Evolutionary conservation across 2,329 filamentous ascomycete species (phyloP), one percentile per base, ranked within the genome.

Genomic region (Botryosphaeria dothidea): DNA sequence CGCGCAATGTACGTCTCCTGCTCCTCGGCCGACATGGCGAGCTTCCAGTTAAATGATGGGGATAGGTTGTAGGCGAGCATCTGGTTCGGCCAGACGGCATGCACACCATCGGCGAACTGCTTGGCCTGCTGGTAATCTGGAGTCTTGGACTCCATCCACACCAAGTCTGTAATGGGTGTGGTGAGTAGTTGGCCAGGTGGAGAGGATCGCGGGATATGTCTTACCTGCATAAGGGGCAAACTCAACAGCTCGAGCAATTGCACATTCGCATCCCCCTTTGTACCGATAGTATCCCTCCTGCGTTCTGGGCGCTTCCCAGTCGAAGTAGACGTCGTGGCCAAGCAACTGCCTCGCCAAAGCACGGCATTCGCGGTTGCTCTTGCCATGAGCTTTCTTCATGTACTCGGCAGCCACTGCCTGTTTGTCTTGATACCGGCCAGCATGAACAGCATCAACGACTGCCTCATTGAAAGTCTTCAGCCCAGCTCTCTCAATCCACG

Each of bases 91-190:
- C 90, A 97, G 7, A 93, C 92, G 64, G 92, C 91, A 79, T 98
- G 95, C 41, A 99, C 94, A 51, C 95, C 94, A 48, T 91, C 85
- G 27, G 94, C 93, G 72, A 99, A 99, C 75, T 97, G 91, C 82
- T 92, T 87, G 21, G 94, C 95, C 82, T 98, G 94, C 56, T 85
- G 84, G 78, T 85, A 97, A 78, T 98, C 94, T 49, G 94, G 94
- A 69, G 97, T 84, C 82, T 97, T 97, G 82, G 90, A 94, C 86
- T 99, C 95, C 95, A 99, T 99, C 95, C 95, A 99, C 79, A 99
- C 96, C 77, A 95, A 88, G 75, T 98, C 94, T 68, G 90, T 41
- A 2, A 27, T 1, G 15, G n/a, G 1, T n/a, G 21, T 25, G 11
- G 25, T 31, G 17, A 11, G 0, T 2, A 8, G 11, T 41, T 3